A percentile compares a stretch with the other conserved stretches of the same genome.
Evolutionary conservation across 352 stramenopile species (phyloP).

Genomic region (Phytophthora quininea): DNA sequence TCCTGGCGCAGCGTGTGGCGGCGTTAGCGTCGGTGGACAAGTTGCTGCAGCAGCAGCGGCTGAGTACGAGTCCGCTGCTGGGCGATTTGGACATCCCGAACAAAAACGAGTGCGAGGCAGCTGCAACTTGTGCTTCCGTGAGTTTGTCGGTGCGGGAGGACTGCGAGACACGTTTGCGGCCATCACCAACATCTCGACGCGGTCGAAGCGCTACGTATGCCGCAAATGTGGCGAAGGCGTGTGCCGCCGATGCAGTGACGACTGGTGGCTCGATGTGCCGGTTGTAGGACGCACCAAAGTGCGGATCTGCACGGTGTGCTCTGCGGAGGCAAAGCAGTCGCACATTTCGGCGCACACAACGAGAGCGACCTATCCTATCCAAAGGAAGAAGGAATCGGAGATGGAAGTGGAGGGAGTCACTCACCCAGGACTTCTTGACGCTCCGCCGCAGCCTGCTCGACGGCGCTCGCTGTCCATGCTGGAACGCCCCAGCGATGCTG

Average conservation of each 20-base stretch:
- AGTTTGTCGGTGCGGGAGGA: constrained; percentile 51
- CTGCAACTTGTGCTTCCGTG: constrained; percentile 79
- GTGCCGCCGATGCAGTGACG: constrained; percentile 78
- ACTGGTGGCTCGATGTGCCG: constrained; percentile 82
- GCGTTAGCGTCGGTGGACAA: constrained; percentile 76
- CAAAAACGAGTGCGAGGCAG: constrained; percentile 40
- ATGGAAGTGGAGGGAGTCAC: constrained; percentile 36
- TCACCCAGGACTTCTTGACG: constrained; percentile 23
- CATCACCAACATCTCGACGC: constrained; percentile 36
- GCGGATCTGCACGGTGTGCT: constrained; percentile 86
- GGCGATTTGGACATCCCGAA: constrained; percentile 75
- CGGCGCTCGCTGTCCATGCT: constrained; percentile 34
- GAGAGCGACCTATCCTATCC: constrained; percentile 25
- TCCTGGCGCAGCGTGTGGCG: constrained; percentile 72
- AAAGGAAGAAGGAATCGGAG: constrained; percentile 9
- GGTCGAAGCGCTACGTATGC: constrained; percentile 67
- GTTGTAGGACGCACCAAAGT: constrained; percentile 81
- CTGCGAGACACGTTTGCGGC: constrained; percentile 31
- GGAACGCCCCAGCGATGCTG: constrained; percentile 24
- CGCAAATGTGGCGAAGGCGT: constrained; percentile 82
- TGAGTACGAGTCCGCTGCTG: constrained; percentile 78
- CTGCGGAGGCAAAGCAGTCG: constrained; percentile 66
- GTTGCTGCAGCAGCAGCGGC: constrained; percentile 77
- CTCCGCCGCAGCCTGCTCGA: constrained; percentile 8
- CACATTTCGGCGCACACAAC: constrained; percentile 45